Conservation (phyloP, 208 protist species). For the Crithidia fasciculata region DNA sequence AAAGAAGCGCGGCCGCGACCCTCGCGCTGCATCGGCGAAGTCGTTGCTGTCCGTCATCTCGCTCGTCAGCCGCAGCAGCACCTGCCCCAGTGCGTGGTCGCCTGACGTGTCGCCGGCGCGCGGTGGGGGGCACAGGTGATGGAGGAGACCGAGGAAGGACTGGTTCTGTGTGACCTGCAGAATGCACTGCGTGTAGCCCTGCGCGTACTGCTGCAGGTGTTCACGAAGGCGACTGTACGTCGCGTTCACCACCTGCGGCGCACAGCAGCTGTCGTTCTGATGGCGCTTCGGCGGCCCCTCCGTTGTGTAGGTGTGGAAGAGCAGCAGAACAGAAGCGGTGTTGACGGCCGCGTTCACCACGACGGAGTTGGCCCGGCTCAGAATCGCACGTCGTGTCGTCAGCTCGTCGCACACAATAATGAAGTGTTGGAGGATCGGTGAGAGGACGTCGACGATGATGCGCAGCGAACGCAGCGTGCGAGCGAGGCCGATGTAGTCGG, state of each 20-base stretch:
- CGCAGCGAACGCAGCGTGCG: conserved; percentile 67
- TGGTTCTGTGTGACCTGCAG: conserved; percentile 35
- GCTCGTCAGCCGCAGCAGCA: conserved; percentile 55
- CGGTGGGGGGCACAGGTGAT: conserved; percentile 42
- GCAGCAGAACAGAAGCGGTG: conserved; percentile 54
- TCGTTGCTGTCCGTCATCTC: conserved; percentile 78
- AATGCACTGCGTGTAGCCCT: conserved; percentile 44
- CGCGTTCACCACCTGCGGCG: conserved; percentile 37
- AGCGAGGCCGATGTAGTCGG: conserved; percentile 67
- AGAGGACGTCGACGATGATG: conserved; percentile 79
- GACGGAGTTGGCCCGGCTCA: conserved; percentile 78
- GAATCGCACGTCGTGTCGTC: conserved; percentile 52
- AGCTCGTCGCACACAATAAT: conserved; percentile 75
- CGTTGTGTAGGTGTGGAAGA: conserved; percentile 65
- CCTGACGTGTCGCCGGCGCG: conserved; percentile 24
- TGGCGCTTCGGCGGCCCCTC: conserved; percentile 20
- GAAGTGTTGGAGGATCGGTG: conserved; percentile 86
- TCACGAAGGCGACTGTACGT: conserved; percentile 58
- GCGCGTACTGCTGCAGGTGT: conserved; percentile 57
- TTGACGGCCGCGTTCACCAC: conserved; percentile 85
- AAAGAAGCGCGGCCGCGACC: conserved; percentile 66
- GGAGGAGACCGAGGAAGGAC: conserved; percentile 27
- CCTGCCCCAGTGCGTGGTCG: conserved; percentile 54
- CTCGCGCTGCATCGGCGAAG: conserved; percentile 58
- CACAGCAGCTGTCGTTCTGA: conserved; percentile 31